phyloP scores from a whole-genome alignment of 2,329 filamentous ascomycete species.

The Monilinia laxa region DNA sequence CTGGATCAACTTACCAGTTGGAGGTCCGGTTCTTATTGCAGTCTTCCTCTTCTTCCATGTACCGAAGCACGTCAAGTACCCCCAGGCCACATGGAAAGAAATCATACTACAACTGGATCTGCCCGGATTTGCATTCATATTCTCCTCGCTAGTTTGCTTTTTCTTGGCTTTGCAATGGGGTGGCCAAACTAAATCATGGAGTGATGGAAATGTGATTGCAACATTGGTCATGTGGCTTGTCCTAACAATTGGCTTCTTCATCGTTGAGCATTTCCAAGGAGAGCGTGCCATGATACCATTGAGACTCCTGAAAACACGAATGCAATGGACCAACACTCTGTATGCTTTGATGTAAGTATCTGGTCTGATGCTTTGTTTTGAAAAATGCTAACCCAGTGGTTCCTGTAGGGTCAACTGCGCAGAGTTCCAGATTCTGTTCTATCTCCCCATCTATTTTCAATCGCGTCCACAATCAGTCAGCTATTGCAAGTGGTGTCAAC shows the following conservation, averaged over 20 bases:
- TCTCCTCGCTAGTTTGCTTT: constrained; percentile 42
- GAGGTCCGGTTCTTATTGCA: constrained; percentile 36
- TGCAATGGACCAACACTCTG: not conserved
- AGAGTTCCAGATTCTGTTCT: constrained; percentile 39
- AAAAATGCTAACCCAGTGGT: not conserved
- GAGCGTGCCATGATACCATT: constrained; percentile 43
- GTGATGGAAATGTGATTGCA: constrained; percentile 42
- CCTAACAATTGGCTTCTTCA: constrained; percentile 39
- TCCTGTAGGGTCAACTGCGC: not conserved
- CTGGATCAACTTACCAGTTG: constrained; percentile 45
- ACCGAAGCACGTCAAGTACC: not conserved
- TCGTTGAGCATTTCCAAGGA: constrained; percentile 43
- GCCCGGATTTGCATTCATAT: constrained; percentile 45
- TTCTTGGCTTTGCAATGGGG: constrained; percentile 49
- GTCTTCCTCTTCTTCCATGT: not conserved
- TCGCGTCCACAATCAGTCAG: constrained; percentile 43
- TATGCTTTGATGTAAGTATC: not conserved
- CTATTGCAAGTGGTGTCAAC: constrained; percentile 41
- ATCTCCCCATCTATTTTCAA: constrained; percentile 52
- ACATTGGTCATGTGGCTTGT: constrained; percentile 41
- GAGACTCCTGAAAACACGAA: constrained; percentile 23
- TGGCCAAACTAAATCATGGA: constrained; percentile 45
- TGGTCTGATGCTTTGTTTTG: not conserved
- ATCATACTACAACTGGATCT: constrained; percentile 40
- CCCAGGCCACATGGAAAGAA: not conserved